Conservation (phyloP, 257 asterid species). For the Gynochthodes officinalis region DNA sequence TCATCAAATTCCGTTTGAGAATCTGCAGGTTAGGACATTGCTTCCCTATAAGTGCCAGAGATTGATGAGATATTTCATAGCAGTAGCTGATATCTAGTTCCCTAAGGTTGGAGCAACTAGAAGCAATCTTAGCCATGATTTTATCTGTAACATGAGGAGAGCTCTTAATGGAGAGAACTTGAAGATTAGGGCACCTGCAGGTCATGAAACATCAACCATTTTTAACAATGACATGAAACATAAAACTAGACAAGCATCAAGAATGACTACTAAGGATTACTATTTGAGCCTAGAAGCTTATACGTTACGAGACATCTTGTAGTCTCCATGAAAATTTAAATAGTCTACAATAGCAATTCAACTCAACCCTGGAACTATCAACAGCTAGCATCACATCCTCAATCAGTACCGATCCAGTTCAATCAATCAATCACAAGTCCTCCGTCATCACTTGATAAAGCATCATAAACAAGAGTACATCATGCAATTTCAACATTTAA, state of each 20-base stretch:
- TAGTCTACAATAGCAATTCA: neutral
- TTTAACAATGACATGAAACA: neutral
- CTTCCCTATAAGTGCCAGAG: constrained; percentile 52
- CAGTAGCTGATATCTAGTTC: constrained; percentile 84
- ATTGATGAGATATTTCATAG: constrained; percentile 69
- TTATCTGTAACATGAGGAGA: constrained; percentile 63
- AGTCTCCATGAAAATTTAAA: neutral
- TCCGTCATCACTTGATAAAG: neutral
- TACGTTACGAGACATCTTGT: too few species aligned
- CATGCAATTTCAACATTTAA: neutral
- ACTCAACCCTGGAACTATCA: neutral
- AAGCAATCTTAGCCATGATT: constrained; percentile 50
- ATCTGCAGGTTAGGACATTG: constrained; percentile 42
- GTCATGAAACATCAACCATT: neutral
- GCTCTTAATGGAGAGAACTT: constrained; percentile 70
- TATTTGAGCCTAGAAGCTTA: neutral
- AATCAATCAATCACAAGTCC: too few species aligned
- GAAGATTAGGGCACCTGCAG: constrained; percentile 74
- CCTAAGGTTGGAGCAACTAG: constrained; percentile 56
- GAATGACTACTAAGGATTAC: neutral
- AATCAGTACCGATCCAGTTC: neutral
- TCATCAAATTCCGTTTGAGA: constrained; percentile 64
- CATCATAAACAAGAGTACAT: neutral
- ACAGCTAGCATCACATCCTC: neutral
- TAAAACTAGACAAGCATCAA: neutral